Evolutionary conservation across 371 early-diverging fungal genomes (phyloP), one percentile per base, ranked within the genome.

Genomic region (Mycotypha africana): DNA sequence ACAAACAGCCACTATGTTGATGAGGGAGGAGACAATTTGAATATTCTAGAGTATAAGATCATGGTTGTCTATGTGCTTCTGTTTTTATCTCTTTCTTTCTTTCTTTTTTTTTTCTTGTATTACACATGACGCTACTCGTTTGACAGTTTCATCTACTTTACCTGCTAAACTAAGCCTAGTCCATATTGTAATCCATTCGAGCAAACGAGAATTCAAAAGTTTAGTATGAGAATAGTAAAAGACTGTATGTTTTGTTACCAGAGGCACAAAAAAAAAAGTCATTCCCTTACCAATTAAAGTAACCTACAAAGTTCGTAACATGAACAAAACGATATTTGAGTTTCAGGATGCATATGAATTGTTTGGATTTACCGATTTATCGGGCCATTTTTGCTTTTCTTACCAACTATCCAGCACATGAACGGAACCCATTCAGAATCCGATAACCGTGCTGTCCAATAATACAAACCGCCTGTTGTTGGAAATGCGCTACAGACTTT

Each of bases 1-100:
- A 14, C 73, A 72, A 38, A 79, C 67, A 8, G 79, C 79, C 23
- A 71, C 72, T 46, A 30, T 51, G 60, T 57, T 33, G 12, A 58
- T 23, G 7, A 19, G n/a, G n/a, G n/a, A n/a, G n/a, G n/a, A n/a
- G n/a, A n/a, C n/a, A n/a, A n/a, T n/a, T n/a, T n/a, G n/a, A n/a
- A n/a, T n/a, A n/a, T n/a, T n/a, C n/a, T n/a, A n/a, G n/a, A n/a
- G n/a, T n/a, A n/a, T n/a, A 58, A 19, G 57, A 49, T 66, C 22
- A 38, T 12, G 3, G 2, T 38, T 38, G 9, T 4, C 3, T 38
- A 38, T n/a, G n/a, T n/a, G n/a, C n/a, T n/a, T n/a, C n/a, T 30
- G 19, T 5, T 2, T 42, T 30, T 24, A 2, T 2, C 15, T 16
- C 12, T 11, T 21, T 9, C 14, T 36, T 4, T 19, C 20, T 12